Conservation (phyloP, 2,329 filamentous ascomycete genomes). For the Cladosporium sp. region DNA sequence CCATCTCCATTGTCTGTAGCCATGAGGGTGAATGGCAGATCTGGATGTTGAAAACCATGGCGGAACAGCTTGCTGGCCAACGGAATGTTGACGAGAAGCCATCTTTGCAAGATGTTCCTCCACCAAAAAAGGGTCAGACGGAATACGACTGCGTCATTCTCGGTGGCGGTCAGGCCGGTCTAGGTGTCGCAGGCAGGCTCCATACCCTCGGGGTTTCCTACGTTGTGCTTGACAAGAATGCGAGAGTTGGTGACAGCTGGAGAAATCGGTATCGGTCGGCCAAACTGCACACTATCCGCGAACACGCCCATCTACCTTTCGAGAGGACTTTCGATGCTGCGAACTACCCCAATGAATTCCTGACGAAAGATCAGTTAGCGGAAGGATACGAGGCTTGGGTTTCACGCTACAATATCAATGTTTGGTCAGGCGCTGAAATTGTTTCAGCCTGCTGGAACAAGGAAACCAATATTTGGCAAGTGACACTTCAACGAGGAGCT, state of each 20-base stretch:
- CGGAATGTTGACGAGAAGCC: neutral
- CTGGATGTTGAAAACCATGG: neutral
- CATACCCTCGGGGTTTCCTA: neutral
- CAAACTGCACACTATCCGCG: slow-evolving; percentile 38
- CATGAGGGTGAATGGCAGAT: neutral
- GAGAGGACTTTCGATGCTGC: slow-evolving; percentile 30
- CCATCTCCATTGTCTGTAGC: neutral
- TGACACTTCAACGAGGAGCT: neutral
- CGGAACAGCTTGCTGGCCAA: neutral
- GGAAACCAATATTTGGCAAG: slow-evolving; percentile 34
- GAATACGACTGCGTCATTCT: slow-evolving; percentile 16
- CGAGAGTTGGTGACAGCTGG: neutral
- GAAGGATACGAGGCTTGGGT: slow-evolving; percentile 37
- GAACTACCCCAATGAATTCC: slow-evolving; percentile 22
- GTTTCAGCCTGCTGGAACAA: slow-evolving; percentile 38
- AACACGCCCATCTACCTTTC: slow-evolving; percentile 38
- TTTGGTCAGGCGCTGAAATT: slow-evolving; percentile 36
- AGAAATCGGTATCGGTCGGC: neutral
- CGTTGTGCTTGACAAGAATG: neutral
- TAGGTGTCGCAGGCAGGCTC: neutral
- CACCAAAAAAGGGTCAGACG: neutral
- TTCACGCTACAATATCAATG: slow-evolving; percentile 35
- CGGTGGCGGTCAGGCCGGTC: neutral
- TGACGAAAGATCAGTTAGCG: slow-evolving; percentile 32
- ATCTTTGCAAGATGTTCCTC: neutral